phyloP scores from a whole-genome alignment of 2,329 filamentous ascomycete species.

The Nothophaeocryptopus gaeumannii region DNA sequence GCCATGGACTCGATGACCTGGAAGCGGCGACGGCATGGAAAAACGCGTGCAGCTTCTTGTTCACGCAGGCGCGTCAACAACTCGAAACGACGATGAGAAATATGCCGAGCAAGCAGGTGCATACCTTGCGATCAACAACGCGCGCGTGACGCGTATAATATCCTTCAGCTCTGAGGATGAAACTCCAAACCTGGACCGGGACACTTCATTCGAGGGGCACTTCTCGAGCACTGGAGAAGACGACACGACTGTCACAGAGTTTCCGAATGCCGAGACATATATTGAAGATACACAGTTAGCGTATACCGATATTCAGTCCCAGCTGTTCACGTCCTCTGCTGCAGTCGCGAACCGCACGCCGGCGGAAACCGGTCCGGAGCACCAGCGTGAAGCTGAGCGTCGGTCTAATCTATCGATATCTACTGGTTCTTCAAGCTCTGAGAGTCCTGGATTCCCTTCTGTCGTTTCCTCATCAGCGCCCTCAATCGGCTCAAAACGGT shows the following conservation, averaged over 20 bases:
- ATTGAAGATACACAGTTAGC: conserved; percentile 47
- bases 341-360: background rate
- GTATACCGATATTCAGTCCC: conserved; percentile 41
- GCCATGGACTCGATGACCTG: conserved; percentile 5
- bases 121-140: conserved; percentile 30
- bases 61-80: conserved; percentile 46
- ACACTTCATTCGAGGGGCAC: no score
- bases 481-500: no score
- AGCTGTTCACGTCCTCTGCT: conserved; percentile 35
- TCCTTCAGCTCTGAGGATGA: no score
- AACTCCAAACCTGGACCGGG: no score
- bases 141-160: background rate
- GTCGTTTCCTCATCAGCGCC: no score
- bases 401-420: no score
- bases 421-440: no score
- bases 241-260: background rate
- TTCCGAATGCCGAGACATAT: conserved; percentile 18
- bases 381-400: no score
- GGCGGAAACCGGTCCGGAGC: no score
- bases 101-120: conserved; percentile 41
- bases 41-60: conserved; percentile 36
- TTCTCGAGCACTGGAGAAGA: background rate
- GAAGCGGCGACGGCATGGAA: conserved; percentile 10
- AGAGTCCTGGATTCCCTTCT: no score
- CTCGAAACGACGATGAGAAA: conserved; percentile 41